Base-by-base conservation (phyloP, 257 asterid species). In the Linaria vulgaris region DNA sequence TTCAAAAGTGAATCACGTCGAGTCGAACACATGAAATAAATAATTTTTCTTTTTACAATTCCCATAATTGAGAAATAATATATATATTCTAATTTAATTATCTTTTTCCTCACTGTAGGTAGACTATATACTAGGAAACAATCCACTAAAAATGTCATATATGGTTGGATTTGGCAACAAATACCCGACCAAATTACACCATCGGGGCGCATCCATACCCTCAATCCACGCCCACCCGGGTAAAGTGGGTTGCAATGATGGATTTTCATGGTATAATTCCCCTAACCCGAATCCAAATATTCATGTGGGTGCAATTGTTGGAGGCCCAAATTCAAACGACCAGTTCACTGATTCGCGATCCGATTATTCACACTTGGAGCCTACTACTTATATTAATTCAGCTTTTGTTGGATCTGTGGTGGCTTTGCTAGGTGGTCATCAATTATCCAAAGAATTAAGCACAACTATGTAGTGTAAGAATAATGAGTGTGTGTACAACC, bases 121-220 rank as follows among this genome's bases (percentile, higher is more conserved):
- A 1, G 88, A 85, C 76, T 88, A 88, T 77, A 75, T 88, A 43
- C 76, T 85, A 3, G 96, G 91, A n/a, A 76, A 69, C 72, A 88
- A 88, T 56, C 91, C 90, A 1, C 17, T 76, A 61, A 82, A 80
- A 10, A 81, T 76, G 79, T 85, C 96, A 27, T 85, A 88, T 70
- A 83, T 88, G 96, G 95, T 85, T 10, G 80, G 80, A 3, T 80
- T 67, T 31, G 78, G 82, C 30, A 72, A 5, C 64, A 79, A 79
- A 72, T 86, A 53, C 19, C 94, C 96, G 6, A 80, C 70, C 8
- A 84, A 74, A 1, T 47, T 86, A 41, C 95, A 88, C 85, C 96
- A 88, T 27, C 76, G 94, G 59, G 95, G 90, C n/a, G 76, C 96
- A 16, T 88, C 94, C 16, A 72, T 88, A 14, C 95, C 96, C 9